These are phyloP conservation scores for Tuber aestivum DNA, from an alignment of 495 filamentous ascomycete genomes.

Conservation along the genomic window DNA sequence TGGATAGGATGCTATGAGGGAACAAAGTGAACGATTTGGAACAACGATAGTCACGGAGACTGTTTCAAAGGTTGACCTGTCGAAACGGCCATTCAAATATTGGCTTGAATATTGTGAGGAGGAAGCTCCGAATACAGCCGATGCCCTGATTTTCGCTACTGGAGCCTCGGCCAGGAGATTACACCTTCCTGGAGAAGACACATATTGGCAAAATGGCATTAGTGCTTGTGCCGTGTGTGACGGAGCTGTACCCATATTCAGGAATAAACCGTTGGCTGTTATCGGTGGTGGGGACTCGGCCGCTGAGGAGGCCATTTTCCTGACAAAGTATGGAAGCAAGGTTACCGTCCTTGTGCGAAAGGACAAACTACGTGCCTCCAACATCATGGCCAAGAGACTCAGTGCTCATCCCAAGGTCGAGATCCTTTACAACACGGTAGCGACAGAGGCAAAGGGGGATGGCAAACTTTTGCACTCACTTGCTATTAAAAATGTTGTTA, in stretches of 20 bases:
- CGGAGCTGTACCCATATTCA: conserved; percentile 93
- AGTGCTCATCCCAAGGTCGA: conserved; percentile 78
- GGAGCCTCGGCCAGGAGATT: conserved; percentile 84
- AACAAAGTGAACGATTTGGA: conserved; percentile 83
- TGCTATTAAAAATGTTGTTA: conserved; percentile 68
- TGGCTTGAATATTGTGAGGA: conserved; percentile 77
- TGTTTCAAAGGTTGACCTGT: conserved; percentile 80
- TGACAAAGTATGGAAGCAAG: conserved; percentile 93
- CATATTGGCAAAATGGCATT: conserved; percentile 95
- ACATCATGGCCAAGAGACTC: conserved; percentile 85
- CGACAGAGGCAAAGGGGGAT: conserved; percentile 75
- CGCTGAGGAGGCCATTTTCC: conserved; percentile 93
- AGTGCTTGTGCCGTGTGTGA: conserved; percentile 97
- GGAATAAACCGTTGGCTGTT: conserved; percentile 88
- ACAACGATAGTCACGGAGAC: conserved; percentile 90
- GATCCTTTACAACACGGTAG: conserved; percentile 76
- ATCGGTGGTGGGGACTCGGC: conserved; percentile 97
- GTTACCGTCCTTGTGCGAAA: conserved; percentile 88
- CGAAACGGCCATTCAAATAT: conserved; percentile 80
- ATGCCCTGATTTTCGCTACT: conserved; percentile 88
- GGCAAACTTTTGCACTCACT: conserved; percentile 81
- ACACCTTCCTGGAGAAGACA: conserved; percentile 78
- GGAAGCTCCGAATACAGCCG: conserved; percentile 69
- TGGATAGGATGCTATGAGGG: conserved; percentile 74
- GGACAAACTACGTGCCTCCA: conserved; percentile 77